Evolutionary conservation across 2,329 filamentous ascomycete genomes (phyloP).

Genomic region (Fusarium sp.): DNA sequence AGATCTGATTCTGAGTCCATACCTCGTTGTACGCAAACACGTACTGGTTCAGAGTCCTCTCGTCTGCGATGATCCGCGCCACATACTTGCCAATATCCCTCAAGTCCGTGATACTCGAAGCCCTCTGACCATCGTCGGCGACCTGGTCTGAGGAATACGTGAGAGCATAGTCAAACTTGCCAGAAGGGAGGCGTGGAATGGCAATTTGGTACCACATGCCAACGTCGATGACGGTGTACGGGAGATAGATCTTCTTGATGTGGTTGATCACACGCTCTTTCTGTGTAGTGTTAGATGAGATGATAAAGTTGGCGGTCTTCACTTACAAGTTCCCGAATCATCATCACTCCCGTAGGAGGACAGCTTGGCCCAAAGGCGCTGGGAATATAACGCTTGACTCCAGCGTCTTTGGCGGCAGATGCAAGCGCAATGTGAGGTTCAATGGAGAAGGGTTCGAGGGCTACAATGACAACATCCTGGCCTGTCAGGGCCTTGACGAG

Average conservation of each 20-base stretch:
- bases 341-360: slow-evolving; percentile 26
- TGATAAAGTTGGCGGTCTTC: accelerated
- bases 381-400: slow-evolving; percentile 33
- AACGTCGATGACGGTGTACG: slow-evolving; percentile 69
- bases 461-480: slow-evolving; percentile 28
- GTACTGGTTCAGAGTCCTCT: slow-evolving; percentile 64
- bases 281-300: slow-evolving; percentile 14
- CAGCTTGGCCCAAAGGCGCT: slow-evolving; percentile 20
- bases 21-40: slow-evolving; percentile 63
- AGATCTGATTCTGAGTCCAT: slow-evolving; percentile 60
- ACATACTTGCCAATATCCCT: slow-evolving; percentile 66
- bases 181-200: slow-evolving; percentile 45
- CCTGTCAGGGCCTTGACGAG: slow-evolving; percentile 21
- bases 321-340: slow-evolving; percentile 22
- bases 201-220: slow-evolving; percentile 69
- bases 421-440: slow-evolving; percentile 20
- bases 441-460: neutral
- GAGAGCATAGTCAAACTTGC: slow-evolving; percentile 47
- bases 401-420: slow-evolving; percentile 28
- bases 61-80: slow-evolving; percentile 63
- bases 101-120: slow-evolving; percentile 59
- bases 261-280: slow-evolving; percentile 65
- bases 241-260: slow-evolving; percentile 60
- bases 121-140: slow-evolving; percentile 58
- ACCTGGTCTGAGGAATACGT: slow-evolving; percentile 52